Evolutionary conservation across 1,284 basidiomycete genomes (phyloP), one percentile per base, ranked within the genome.

Genomic region (Sporisorium exsertum): DNA sequence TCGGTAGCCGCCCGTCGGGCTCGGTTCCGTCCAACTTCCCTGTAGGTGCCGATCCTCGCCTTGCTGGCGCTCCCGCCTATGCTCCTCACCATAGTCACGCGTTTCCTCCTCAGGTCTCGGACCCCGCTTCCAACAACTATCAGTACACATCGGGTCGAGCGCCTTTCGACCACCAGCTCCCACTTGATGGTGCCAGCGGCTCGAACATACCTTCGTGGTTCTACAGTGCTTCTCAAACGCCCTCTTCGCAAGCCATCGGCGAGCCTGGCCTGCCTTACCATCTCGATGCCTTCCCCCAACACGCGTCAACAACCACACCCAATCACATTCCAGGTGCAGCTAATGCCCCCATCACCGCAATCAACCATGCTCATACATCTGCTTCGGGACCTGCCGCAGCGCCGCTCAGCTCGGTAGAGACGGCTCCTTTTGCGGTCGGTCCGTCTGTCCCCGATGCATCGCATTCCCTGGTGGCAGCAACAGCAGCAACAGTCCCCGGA

Each of bases 191-290:
- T 24, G 27, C 58, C 18, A 49, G 29, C n/a, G 49, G 50, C 32
- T 55, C 69, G 40, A 58, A 66, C 8, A 49, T 72, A 4, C 52
- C 63, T 16, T 53, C 64, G 8, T 72, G 69, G 69, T 58, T 72
- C 52, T 72, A 63, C 52, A 47, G 29, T n/a, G 29, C 40, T 18
- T 13, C 63, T 26, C 58, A 65, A 16, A 50, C 51, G 33, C 24
- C 45, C 8, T 3, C 63, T 2, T 8, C 53, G 2, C 58, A 61
- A 8, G 45, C 9, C 27, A 32, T 49, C 2, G 15, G 51, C 5
- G 56, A 57, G 43, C 29, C 55, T 5, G 51, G 10, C n/a, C 33
- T 66, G 26, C 51, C 58, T 10, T 72, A 62, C 20, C 59, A 58
- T 12, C 42, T 72, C 24, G 69, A 66, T 24, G 46, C 59, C 3